Evolutionary conservation across 1,284 basidiomycete species (phyloP).

Genomic region (Irpex sp.): DNA sequence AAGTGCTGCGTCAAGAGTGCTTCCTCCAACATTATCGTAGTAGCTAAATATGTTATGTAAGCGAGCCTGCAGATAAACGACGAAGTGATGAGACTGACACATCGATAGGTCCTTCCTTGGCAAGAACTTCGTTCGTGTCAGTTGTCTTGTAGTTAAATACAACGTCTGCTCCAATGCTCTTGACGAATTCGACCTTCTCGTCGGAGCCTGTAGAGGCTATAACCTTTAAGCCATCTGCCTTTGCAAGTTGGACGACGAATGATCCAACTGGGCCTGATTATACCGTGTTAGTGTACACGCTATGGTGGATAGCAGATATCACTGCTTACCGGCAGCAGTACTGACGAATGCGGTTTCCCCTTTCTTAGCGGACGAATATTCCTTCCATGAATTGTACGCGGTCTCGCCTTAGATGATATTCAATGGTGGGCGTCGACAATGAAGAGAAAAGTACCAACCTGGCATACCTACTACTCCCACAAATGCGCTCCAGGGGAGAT

Average conservation of each 20-base stretch:
- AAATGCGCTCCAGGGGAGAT: conserved; percentile 29
- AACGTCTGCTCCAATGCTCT: conserved; percentile 63
- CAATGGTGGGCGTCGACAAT: neutral
- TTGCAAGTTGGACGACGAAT: conserved; percentile 11
- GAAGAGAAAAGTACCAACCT: neutral
- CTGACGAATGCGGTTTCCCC: conserved; percentile 10
- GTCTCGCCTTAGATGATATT: conserved; percentile 7
- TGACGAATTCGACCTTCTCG: conserved; percentile 60
- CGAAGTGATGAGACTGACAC: conserved; percentile 22
- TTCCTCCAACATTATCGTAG: conserved; percentile 63
- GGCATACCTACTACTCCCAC: conserved; percentile 29
- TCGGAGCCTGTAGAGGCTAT: conserved; percentile 71
- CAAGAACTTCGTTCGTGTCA: conserved; percentile 47
- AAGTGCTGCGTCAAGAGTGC: conserved; percentile 57
- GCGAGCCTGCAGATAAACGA: neutral
- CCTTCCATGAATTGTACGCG: conserved; percentile 16
- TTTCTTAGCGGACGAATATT: conserved; percentile 12
- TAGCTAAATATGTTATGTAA: conserved; percentile 16
- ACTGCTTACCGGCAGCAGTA: conserved; percentile 6
- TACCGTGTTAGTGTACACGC: neutral
- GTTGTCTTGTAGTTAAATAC: conserved; percentile 74
- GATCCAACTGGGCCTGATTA: conserved; percentile 11
- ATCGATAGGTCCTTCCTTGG: conserved; percentile 54
- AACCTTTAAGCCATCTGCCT: conserved; percentile 39
- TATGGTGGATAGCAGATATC: neutral